Evolutionary conservation across 306 rosid species (phyloP), one percentile per base, ranked within the genome.

Genomic region (Castanea mollissima): DNA sequence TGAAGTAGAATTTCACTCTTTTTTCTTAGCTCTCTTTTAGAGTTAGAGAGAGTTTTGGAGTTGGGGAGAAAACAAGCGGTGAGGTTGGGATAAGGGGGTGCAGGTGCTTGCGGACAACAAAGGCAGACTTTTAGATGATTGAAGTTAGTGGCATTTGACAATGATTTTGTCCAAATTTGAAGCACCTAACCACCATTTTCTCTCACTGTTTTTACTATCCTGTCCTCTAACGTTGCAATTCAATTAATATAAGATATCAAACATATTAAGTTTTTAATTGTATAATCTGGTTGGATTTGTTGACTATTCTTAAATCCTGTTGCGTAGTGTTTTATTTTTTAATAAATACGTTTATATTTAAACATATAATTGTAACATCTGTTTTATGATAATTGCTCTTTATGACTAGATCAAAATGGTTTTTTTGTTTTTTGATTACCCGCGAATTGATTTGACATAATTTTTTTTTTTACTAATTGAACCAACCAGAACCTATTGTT

Each of bases 151-250:
- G 72, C 87, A 81, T 31, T 76, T 64, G 65, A 82, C 91, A 89
- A 87, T 91, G 85, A 88, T 90, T 85, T 84, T 87, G 87, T 87
- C 88, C 86, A 82, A 83, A 72, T 85, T 75, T 77, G 68, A 79
- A 65, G 90, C 89, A 83, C 97, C 87, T 83, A 91, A 84, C 93
- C 51, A 87, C 75, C 76, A 77, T 81, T 86, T 76, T 71, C 88
- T 57, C 59, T 67, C 31, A 5, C 59, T 80, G 46, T 84, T 25
- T 68, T 32, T 25, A 34, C 75, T 35, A 3, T 32, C 74, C 32
- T 60, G 54, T 32, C 65, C 64, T 57, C 58, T 41, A 69, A 70
- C 65, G 67, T 84, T 84, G 73, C 67, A 73, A 57, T 67, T 54
- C 77, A 81, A 78, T 72, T 81, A 79, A 52, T 81, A 41, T 56